Conservation (phyloP, 441 rosid species). For the Aleurites moluccanus region DNA sequence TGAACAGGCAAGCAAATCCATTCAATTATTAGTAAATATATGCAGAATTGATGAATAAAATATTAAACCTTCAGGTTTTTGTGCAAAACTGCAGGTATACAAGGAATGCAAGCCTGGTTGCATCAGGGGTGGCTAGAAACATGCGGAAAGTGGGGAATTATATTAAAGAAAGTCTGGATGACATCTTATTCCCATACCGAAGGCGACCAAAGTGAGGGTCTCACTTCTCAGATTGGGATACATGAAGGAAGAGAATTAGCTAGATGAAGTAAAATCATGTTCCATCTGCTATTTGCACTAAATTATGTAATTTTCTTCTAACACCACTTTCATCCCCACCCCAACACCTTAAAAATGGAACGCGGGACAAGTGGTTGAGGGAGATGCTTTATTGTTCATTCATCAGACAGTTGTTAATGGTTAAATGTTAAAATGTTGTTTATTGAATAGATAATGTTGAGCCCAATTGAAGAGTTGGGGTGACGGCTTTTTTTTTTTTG, state of each 20-base stretch:
- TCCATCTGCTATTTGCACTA: not conserved
- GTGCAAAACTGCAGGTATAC: constrained; percentile 51
- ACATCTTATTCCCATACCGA: constrained; percentile 54
- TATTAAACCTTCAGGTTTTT: not conserved
- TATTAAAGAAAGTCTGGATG: constrained; percentile 64
- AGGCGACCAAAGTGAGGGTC: constrained; percentile 59
- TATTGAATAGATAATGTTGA: not conserved
- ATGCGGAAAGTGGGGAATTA: constrained; percentile 63
- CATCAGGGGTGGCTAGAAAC: constrained; percentile 72
- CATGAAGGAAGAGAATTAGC: not conserved
- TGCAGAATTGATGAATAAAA: not conserved
- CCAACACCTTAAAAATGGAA: not conserved
- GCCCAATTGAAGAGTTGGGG: constrained; percentile 2
- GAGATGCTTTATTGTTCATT: not conserved
- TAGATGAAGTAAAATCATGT: constrained; percentile 10
- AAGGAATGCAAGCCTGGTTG: constrained; percentile 71
- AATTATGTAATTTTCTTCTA: not conserved
- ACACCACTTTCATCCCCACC: not conserved
- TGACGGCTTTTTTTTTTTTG: not conserved
- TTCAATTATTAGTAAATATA: not conserved
- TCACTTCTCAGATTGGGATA: not conserved
- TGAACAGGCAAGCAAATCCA: constrained; percentile 48
- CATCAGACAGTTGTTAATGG: not conserved
- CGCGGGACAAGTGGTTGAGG: not conserved
- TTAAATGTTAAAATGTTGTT: not conserved